Conservation (phyloP, 73 alveolate species). For the Tetrahymena malaccensis region DNA sequence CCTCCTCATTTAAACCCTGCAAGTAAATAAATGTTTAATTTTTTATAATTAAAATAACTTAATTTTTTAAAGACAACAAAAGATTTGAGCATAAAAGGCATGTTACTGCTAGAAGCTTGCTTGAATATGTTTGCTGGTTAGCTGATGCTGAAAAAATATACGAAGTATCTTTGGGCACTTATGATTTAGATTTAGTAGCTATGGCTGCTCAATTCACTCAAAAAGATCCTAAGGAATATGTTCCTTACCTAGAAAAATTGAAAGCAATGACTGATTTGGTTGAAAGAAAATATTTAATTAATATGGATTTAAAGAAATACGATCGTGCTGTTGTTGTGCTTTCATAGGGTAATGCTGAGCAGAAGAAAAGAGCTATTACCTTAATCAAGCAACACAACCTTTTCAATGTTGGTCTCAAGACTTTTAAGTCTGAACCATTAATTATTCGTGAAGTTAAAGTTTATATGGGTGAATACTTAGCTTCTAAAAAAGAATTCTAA, state of each 20-base stretch:
- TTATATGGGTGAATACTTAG: conserved; percentile 14
- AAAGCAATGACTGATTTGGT: conserved; percentile 13
- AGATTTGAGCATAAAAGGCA: conserved; percentile 25
- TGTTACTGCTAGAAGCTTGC: conserved; percentile 44
- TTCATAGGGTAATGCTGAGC: conserved; percentile 16
- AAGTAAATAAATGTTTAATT: neutral
- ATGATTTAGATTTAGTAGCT: conserved; percentile 92
- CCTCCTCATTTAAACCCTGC: conserved; percentile 83
- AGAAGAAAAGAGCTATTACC: conserved; percentile 4
- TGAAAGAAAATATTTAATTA: conserved; percentile 12
- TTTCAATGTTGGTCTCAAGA: conserved; percentile 22
- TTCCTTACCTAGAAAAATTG: conserved; percentile 63
- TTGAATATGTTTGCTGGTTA: conserved; percentile 94
- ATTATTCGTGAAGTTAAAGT: conserved; percentile 12
- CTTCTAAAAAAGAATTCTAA: conserved; percentile 5
- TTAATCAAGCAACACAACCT: conserved; percentile 3
- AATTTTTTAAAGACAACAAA: conserved; percentile 59
- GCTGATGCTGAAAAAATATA: conserved; percentile 90
- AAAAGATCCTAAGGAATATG: conserved; percentile 97
- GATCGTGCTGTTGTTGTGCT: conserved; percentile 26
- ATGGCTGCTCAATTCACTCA: conserved; percentile 90
- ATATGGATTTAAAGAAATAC: conserved; percentile 27
- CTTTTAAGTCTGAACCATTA: neutral
- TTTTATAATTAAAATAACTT: conserved; percentile 45
- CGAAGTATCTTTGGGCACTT: conserved; percentile 93